These are phyloP conservation scores for Tephrocybe sp. DNA, from an alignment of 768 basidiomycete species.

Conservation along the genomic window DNA sequence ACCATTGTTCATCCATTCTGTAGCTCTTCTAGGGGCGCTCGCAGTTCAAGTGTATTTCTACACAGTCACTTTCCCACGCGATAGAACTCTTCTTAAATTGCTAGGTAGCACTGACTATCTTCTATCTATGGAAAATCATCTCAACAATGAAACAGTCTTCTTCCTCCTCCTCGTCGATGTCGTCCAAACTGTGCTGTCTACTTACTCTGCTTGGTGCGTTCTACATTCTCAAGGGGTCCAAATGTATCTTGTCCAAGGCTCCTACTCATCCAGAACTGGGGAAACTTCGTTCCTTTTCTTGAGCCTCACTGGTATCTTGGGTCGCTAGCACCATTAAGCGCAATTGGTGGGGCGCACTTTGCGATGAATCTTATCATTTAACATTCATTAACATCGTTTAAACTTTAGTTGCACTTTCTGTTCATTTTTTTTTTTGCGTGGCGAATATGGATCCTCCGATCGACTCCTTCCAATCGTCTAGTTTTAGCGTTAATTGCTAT, in stretches of 20 bases:
- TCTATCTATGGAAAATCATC: background rate
- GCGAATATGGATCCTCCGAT: background rate
- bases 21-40: background rate
- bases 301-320: background rate
- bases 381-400: too few relatives aligned
- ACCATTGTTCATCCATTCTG: background rate
- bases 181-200: background rate
- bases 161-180: background rate
- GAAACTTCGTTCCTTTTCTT: background rate
- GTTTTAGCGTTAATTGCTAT: background rate
- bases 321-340: background rate
- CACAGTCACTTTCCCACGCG: background rate
- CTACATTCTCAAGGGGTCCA: too few relatives aligned
- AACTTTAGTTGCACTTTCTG: background rate
- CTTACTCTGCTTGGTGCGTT: background rate
- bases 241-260: too few relatives aligned
- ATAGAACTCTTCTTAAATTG: background rate
- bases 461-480: background rate
- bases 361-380: background rate
- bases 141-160: background rate
- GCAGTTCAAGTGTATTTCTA: conserved; percentile 3
- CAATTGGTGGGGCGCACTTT: background rate
- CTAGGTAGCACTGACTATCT: background rate
- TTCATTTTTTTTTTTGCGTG: conserved; percentile 1
- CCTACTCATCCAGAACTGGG: background rate